Conservation (phyloP, 1,284 basidiomycete genomes). For the Fistulina hepatica region DNA sequence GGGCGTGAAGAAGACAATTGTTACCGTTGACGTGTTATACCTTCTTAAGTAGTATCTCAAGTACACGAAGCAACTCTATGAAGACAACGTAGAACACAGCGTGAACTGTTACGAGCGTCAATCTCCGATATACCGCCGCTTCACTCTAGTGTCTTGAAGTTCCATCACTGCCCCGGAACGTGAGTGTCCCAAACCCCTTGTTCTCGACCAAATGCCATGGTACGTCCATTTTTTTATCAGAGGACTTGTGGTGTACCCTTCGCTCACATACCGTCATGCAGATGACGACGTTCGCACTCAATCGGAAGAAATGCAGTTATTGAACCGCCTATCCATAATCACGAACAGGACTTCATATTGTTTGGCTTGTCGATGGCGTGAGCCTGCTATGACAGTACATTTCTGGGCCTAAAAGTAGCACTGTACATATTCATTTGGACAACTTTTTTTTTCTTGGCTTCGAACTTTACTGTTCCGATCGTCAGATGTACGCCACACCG, state of each 20-base stretch:
- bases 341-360: conserved; percentile 57
- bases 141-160: too few relatives aligned
- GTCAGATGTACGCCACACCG: conserved; percentile 88
- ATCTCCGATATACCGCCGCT: conserved; percentile 75
- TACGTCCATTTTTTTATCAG: conserved; percentile 26
- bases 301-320: conserved; percentile 53
- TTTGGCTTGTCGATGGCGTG: conserved; percentile 69
- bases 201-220: too few relatives aligned
- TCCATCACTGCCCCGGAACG: too few relatives aligned
- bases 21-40: conserved; percentile 54
- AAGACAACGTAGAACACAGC: conserved; percentile 89
- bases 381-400: conserved; percentile 67
- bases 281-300: conserved; percentile 66
- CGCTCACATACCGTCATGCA: too few relatives aligned
- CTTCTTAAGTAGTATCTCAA: conserved; percentile 76
- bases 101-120: conserved; percentile 38
- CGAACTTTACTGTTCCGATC: conserved; percentile 58
- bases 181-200: too few relatives aligned
- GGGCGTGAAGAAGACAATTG: conserved; percentile 2
- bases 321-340: conserved; percentile 55
- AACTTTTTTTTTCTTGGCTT: neutral
- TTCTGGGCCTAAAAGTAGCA: conserved; percentile 64
- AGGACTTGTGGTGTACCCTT: conserved; percentile 6
- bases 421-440: neutral
- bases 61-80: conserved; percentile 84